Base-by-base conservation (phyloP, 176 grass and related monocot genomes). In the Musa itinerans region DNA sequence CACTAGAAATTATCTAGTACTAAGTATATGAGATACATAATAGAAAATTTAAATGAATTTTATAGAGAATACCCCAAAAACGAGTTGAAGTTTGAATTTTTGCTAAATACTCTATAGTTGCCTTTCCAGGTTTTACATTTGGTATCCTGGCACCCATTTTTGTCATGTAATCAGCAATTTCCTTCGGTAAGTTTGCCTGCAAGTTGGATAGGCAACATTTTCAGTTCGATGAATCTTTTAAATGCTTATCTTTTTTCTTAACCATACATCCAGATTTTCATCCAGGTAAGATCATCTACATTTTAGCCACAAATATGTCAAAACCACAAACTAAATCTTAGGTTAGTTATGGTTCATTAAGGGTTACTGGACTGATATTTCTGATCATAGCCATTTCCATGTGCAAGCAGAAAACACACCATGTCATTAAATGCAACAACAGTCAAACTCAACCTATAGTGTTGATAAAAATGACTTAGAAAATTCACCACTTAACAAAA, bases 41-140 rank as follows among this genome's bases (percentile, higher is more conserved):
- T 50, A 17, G 17, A 50, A 51, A 10, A n/a, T 19, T 69, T 52
- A 13, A 74, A 24, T 50, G 53, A 56, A n/a, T 74, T 2, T 52
- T 7, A 71, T 7, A 29, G 25, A 34, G 51, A 63, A 63, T 83
- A 98, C 90, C 95, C 95, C 95, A 93, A 64, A 98, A 98, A 27
- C 95, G 95, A 22, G 95, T 98, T 14, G 95, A 98, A 87, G 90
- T 84, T 91, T 98, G 95, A 84, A 98, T 82, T 78, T 89, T 98
- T 74, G 86, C 91, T 48, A 98, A 89, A 83, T 93, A 93, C 54
- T 98, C 88, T 80, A 98, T 84, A 34, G 95, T 98, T 76, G 90
- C 95, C 82, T 76, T 91, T 69, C 95, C 90, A 63, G 95, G 95
- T 65, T 98, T 98, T 89, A 93, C 86, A 58, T 80, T 87, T 57